phyloP scores from a whole-genome alignment of 2,329 filamentous ascomycete genomes.

The Monilinia laxa region DNA sequence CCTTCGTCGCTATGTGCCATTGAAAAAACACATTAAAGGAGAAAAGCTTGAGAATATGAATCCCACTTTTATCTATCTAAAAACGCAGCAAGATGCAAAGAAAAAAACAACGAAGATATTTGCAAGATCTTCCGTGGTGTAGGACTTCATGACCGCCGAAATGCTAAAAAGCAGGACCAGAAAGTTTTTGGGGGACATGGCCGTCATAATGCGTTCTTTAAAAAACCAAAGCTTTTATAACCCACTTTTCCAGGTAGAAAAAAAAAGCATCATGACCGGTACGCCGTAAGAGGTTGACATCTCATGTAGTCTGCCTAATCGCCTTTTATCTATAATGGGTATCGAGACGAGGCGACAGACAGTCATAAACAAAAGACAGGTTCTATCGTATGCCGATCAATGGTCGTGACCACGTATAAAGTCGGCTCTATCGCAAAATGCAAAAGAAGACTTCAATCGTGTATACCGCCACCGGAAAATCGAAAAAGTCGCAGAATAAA shows the following conservation, averaged over 20 bases:
- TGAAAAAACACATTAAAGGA: constrained; percentile 17
- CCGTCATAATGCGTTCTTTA: constrained; percentile 41
- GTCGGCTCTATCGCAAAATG: constrained; percentile 34
- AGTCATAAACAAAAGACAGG: constrained; percentile 42
- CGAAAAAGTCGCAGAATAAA: constrained; percentile 33
- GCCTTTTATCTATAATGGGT: constrained; percentile 41
- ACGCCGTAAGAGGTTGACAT: constrained; percentile 36
- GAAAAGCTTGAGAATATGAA: constrained; percentile 32
- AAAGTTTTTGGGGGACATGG: constrained; percentile 38
- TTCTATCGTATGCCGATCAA: constrained; percentile 43
- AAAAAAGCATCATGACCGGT: constrained; percentile 40
- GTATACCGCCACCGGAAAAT: constrained; percentile 40
- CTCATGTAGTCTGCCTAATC: constrained; percentile 39
- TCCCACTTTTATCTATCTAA: constrained; percentile 38
- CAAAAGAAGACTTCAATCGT: constrained; percentile 35
- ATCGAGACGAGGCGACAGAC: constrained; percentile 36
- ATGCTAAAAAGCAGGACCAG: constrained; percentile 30
- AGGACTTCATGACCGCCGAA: constrained; percentile 30
- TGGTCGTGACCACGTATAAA: constrained; percentile 36
- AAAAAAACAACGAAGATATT: constrained; percentile 32
- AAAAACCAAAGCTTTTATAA: constrained; percentile 27
- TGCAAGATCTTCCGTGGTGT: constrained; percentile 38
- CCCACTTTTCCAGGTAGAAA: constrained; percentile 33
- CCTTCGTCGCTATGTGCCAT: constrained; percentile 25
- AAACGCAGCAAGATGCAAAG: constrained; percentile 29